These are phyloP conservation scores for Botryotinia narcissicola DNA, from an alignment of 2,329 filamentous ascomycete species.

Conservation along the genomic window DNA sequence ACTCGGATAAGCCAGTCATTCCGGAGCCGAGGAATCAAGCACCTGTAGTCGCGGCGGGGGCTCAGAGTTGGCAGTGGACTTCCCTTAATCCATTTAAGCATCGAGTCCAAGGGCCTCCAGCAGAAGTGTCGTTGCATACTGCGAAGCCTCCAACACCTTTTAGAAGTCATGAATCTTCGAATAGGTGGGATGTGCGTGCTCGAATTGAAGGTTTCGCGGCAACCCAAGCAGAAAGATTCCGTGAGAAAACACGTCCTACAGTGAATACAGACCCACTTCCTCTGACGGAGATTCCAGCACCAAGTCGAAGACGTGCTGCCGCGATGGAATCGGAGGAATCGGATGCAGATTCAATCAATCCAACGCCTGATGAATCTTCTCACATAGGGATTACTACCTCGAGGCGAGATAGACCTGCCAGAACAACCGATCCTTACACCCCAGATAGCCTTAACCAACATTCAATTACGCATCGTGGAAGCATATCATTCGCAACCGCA, in stretches of 20 bases:
- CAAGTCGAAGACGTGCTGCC: constrained; percentile 55
- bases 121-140: constrained; percentile 37
- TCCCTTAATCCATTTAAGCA: constrained; percentile 35
- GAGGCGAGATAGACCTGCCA: constrained; percentile 14
- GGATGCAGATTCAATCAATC: constrained; percentile 16
- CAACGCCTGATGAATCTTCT: neutral
- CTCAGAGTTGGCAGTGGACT: constrained; percentile 25
- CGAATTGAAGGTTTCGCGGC: constrained; percentile 61
- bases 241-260: constrained; percentile 54
- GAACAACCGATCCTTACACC: constrained; percentile 34
- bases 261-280: constrained; percentile 56
- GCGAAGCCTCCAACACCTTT: constrained; percentile 25
- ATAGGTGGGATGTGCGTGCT: constrained; percentile 55
- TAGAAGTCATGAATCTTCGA: constrained; percentile 25
- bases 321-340: constrained; percentile 55
- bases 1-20: constrained; percentile 28
- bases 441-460: constrained; percentile 30
- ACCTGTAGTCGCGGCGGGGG: constrained; percentile 12
- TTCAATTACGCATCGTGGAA: constrained; percentile 34
- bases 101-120: constrained; percentile 33
- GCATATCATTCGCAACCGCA: constrained; percentile 32
- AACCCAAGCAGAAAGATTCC: constrained; percentile 57
- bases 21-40: constrained; percentile 30
- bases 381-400: constrained; percentile 12
- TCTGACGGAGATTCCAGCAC: constrained; percentile 60